Conservation (phyloP, 257 asterid genomes). For the Eustoma russellianum region DNA sequence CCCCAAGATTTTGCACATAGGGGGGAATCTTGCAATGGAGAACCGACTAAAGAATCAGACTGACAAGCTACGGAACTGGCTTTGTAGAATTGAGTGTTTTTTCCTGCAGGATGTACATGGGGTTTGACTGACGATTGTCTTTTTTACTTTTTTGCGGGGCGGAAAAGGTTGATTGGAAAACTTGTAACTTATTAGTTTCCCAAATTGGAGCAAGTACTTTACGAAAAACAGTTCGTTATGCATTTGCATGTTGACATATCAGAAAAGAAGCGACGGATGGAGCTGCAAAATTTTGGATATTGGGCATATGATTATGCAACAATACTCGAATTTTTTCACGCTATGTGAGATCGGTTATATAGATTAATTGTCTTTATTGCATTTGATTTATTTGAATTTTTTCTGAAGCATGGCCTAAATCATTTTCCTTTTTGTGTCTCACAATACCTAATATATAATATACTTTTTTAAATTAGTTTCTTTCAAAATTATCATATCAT, state of each 20-base stretch:
- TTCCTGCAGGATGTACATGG: slow-evolving; percentile 45
- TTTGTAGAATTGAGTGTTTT: slow-evolving; percentile 29
- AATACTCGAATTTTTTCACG: too few species aligned
- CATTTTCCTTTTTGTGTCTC: too few species aligned
- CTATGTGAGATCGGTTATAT: too few species aligned
- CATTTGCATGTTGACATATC: slow-evolving; percentile 11
- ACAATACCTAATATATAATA: too few species aligned
- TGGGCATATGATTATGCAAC: too few species aligned
- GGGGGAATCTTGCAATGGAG: slow-evolving; percentile 52
- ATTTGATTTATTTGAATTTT: too few species aligned
- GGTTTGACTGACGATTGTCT: slow-evolving; percentile 31
- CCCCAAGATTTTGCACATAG: slow-evolving; percentile 28
- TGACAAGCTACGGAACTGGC: slow-evolving; percentile 55
- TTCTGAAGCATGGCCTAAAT: too few species aligned
- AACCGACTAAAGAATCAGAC: slow-evolving; percentile 61
- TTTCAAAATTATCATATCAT: too few species aligned
- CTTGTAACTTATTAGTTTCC: background rate
- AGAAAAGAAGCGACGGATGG: slow-evolving; percentile 35
- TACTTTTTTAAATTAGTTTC: too few species aligned
- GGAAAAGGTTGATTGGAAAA: too few species aligned
- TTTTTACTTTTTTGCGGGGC: too few species aligned
- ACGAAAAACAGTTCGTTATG: slow-evolving; percentile 22
- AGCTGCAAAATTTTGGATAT: slow-evolving; percentile 75
- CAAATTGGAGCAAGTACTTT: slow-evolving; percentile 30
- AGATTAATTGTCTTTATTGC: too few species aligned